Evolutionary conservation across 768 basidiomycete genomes (phyloP).

Genomic region (Scleroderma bovista): DNA sequence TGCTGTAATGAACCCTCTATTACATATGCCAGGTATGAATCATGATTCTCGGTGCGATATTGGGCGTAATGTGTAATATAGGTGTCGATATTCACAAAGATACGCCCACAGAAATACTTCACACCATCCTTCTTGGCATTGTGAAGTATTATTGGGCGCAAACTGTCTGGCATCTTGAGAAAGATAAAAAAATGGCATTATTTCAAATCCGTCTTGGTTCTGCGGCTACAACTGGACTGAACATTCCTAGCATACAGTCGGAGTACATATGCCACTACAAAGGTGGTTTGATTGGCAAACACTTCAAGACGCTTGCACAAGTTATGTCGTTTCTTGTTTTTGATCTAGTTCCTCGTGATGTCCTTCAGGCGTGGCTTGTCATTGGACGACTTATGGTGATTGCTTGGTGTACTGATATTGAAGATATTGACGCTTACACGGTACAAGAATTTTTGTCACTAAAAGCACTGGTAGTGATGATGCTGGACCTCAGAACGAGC

Average conservation of each 20-base stretch:
- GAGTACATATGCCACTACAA: slow-evolving; percentile 30
- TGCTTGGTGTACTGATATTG: slow-evolving; percentile 39
- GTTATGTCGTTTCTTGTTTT: slow-evolving; percentile 26
- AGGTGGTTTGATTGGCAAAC: slow-evolving; percentile 26
- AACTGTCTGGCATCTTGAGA: slow-evolving; percentile 18
- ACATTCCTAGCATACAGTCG: slow-evolving; percentile 17
- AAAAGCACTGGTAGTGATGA: background rate
- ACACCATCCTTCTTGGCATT: slow-evolving; percentile 29
- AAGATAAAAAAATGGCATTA: slow-evolving; percentile 7
- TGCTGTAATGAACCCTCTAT: background rate
- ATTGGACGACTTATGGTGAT: slow-evolving; percentile 32
- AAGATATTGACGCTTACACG: slow-evolving; percentile 30
- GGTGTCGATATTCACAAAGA: slow-evolving; percentile 27
- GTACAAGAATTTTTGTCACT: background rate
- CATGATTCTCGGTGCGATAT: background rate
- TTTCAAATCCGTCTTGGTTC: slow-evolving; percentile 25
- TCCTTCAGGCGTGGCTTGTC: slow-evolving; percentile 26
- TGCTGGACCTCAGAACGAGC: background rate
- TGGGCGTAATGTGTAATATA: slow-evolving; percentile 7
- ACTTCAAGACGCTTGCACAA: slow-evolving; percentile 28
- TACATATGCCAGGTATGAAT: background rate
- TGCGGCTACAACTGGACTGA: slow-evolving; percentile 18
- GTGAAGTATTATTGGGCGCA: slow-evolving; percentile 32
- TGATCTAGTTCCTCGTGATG: slow-evolving; percentile 21
- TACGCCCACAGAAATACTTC: slow-evolving; percentile 29